Percentiles rank a stretch among this genome's conserved stretches.
Conservation (phyloP, 495 filamentous ascomycete species). For the Xylaria venustula region DNA sequence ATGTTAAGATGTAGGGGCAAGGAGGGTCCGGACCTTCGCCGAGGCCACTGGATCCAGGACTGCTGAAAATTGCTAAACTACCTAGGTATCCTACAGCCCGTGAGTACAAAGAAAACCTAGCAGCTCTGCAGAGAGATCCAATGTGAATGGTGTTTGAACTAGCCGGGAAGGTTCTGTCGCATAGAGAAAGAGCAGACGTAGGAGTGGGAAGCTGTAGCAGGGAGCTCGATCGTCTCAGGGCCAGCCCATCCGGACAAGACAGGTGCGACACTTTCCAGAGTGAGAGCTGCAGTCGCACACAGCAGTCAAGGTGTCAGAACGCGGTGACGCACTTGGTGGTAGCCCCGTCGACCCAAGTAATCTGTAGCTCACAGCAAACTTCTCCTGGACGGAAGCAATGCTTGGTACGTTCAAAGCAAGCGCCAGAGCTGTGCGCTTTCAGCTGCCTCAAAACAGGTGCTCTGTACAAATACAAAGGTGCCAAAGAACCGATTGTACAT, state of each 20-base stretch:
- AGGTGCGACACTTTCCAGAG: not conserved
- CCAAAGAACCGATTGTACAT: slow-evolving; percentile 7
- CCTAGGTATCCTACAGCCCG: not conserved
- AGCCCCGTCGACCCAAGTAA: not conserved
- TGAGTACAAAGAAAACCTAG: not conserved
- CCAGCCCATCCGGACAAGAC: not conserved
- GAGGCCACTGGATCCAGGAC: slow-evolving; percentile 1
- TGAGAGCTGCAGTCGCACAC: not conserved
- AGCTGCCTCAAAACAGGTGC: not conserved
- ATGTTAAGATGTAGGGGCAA: slow-evolving; percentile 28
- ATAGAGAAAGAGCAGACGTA: not conserved
- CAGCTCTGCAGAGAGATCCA: not conserved
- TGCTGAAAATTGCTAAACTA: not conserved
- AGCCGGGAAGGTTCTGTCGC: not conserved
- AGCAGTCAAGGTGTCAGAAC: not conserved
- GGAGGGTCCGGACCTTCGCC: slow-evolving; percentile 20
- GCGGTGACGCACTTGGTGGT: not conserved
- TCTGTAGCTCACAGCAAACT: not conserved
- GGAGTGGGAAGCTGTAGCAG: not conserved
- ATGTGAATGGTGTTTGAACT: not conserved
- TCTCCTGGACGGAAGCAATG: not conserved
- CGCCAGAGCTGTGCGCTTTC: not conserved
- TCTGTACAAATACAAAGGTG: slow-evolving; percentile 16
- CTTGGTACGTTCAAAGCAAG: slow-evolving; percentile 7
- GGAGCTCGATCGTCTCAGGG: not conserved